A percentile compares a stretch with the other conserved stretches of the same genome.
These are phyloP conservation scores for Carex cristatella DNA, from an alignment of 176 grass and related monocot genomes.

Conservation along the genomic window DNA sequence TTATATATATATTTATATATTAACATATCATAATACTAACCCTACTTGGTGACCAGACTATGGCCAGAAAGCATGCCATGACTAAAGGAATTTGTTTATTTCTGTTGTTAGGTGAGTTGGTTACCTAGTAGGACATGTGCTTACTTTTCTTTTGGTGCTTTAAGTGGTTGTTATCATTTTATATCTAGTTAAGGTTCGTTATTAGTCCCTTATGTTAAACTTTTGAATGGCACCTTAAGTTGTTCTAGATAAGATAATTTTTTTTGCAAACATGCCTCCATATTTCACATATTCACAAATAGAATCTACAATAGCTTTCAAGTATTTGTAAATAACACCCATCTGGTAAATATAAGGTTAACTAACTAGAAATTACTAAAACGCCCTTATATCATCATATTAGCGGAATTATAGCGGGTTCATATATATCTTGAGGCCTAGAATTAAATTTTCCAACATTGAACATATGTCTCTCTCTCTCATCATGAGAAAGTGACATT, in stretches of 20 bases:
- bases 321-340: neutral
- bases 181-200: neutral
- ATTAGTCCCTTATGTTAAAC: neutral
- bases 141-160: neutral
- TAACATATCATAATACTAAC: neutral
- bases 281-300: neutral
- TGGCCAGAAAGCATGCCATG: neutral
- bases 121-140: neutral
- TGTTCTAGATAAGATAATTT: neutral
- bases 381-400: neutral
- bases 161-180: neutral
- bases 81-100: neutral
- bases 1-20: no score
- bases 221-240: neutral
- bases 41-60: neutral
- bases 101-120: slow-evolving; percentile 17
- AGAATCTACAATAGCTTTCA: neutral
- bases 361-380: neutral
- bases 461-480: neutral
- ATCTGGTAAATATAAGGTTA: neutral
- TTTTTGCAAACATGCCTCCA: neutral
- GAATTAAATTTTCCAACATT: neutral
- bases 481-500: neutral
- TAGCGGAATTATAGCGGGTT: neutral
- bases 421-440: neutral